Conservation (phyloP, 2,329 filamentous ascomycete genomes). For the Fusarium continuum region DNA sequence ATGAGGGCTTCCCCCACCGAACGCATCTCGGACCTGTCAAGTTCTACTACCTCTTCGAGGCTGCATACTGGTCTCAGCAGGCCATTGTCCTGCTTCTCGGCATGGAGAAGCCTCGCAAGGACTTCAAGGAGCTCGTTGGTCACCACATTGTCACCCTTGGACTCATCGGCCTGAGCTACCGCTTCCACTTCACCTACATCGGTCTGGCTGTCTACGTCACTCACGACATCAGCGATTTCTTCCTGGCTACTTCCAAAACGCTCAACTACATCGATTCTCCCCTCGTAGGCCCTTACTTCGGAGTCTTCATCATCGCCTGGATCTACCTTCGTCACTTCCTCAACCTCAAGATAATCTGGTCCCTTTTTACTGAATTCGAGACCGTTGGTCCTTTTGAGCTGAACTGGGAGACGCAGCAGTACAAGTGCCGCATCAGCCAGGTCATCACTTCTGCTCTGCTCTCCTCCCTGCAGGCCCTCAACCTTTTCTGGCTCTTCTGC, state of each 20-base stretch:
- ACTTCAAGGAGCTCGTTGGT: constrained; percentile 91
- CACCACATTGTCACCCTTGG: constrained; percentile 91
- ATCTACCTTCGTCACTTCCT: constrained; percentile 89
- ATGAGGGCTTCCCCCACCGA: constrained; percentile 85
- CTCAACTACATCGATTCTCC: constrained; percentile 88
- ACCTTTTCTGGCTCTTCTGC: constrained; percentile 83
- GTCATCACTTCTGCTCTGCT: constrained; percentile 73
- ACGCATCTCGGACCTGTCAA: constrained; percentile 86
- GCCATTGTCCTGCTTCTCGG: constrained; percentile 86
- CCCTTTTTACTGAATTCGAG: constrained; percentile 77
- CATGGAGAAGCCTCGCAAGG: constrained; percentile 92
- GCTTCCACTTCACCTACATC: constrained; percentile 97
- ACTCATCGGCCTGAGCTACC: constrained; percentile 87
- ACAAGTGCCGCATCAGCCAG: constrained; percentile 77
- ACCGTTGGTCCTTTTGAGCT: constrained; percentile 79
- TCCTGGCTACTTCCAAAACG: constrained; percentile 90
- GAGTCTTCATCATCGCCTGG: constrained; percentile 83
- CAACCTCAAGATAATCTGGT: constrained; percentile 80
- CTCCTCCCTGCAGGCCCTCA: constrained; percentile 74
- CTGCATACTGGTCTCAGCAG: constrained; percentile 95
- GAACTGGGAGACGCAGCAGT: constrained; percentile 79
- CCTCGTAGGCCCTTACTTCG: constrained; percentile 85
- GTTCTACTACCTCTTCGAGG: constrained; percentile 95
- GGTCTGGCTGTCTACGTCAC: constrained; percentile 93
- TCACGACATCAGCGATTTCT: constrained; percentile 94